These are phyloP conservation scores for Neckera pumila DNA, from an alignment of 225 moss, liverwort and hornwort species.

Conservation along the genomic window DNA sequence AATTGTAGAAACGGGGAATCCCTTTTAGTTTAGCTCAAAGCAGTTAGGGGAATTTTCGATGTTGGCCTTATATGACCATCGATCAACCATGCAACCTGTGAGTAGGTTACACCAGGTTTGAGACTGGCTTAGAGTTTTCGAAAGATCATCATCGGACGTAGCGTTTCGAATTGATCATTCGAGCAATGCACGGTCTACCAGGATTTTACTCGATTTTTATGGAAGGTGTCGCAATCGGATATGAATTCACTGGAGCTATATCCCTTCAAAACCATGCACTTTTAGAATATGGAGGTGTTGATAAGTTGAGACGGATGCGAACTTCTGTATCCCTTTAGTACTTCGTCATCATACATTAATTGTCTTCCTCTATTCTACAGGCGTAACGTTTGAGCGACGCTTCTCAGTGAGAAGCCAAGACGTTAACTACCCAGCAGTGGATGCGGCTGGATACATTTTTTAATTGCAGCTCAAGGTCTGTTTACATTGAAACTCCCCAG, in stretches of 20 bases:
- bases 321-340: not conserved
- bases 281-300: not conserved
- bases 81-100: not conserved
- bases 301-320: not conserved
- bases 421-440: not conserved
- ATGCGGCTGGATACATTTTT: not conserved
- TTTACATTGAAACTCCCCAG: not conserved
- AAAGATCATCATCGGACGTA: not conserved
- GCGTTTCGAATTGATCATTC: not conserved
- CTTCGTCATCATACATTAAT: not conserved
- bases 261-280: not conserved
- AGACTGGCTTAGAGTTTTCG: not conserved
- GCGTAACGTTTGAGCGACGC: not conserved
- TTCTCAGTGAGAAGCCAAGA: not conserved
- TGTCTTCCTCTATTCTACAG: not conserved
- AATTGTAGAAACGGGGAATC: not conserved
- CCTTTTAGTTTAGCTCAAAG: not conserved
- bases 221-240: not conserved
- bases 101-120: not conserved
- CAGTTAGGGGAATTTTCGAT: not conserved
- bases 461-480: not conserved
- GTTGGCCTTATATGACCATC: not conserved
- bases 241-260: not conserved
- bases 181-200: not conserved
- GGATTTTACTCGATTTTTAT: conserved; percentile 2